Conservation (phyloP, 2,329 filamentous ascomycete genomes). For the Fusarium concolor region DNA sequence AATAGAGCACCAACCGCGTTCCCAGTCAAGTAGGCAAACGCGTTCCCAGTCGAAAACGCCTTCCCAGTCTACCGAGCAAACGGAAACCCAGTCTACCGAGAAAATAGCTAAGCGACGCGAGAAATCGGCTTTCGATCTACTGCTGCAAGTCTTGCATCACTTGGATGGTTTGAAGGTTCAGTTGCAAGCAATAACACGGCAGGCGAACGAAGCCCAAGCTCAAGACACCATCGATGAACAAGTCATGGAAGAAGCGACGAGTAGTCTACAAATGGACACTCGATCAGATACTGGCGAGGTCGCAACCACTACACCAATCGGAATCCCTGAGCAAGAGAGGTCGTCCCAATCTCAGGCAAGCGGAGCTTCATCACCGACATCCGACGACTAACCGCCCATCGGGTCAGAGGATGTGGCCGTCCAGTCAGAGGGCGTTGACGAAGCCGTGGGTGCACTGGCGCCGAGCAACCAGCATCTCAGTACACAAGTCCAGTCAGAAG, state of each 20-base stretch:
- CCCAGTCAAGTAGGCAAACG: too few species aligned
- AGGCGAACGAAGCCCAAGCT: not conserved
- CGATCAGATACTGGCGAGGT: not conserved
- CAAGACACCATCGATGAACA: not conserved
- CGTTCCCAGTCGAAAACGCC: too few species aligned
- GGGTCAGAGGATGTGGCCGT: constrained; percentile 1
- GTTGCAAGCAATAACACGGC: not conserved
- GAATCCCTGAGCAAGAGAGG: not conserved
- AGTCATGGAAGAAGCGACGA: not conserved
- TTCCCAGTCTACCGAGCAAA: not conserved
- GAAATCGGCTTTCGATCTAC: not conserved
- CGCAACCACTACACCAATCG: not conserved
- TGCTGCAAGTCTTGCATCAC: not conserved
- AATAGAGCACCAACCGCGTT: not conserved
- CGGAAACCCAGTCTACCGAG: too few species aligned
- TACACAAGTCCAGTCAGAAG: too few species aligned
- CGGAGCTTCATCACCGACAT: not conserved
- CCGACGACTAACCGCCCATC: not conserved
- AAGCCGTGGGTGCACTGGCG: too few species aligned
- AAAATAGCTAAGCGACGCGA: not conserved
- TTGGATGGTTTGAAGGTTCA: not conserved
- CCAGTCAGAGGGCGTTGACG: too few species aligned
- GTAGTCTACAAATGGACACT: not conserved
- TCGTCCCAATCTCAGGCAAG: not conserved
- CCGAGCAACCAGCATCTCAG: too few species aligned